Conservation (phyloP, 2,329 filamentous ascomycete genomes). For the Dothiorella sarmentorum region DNA sequence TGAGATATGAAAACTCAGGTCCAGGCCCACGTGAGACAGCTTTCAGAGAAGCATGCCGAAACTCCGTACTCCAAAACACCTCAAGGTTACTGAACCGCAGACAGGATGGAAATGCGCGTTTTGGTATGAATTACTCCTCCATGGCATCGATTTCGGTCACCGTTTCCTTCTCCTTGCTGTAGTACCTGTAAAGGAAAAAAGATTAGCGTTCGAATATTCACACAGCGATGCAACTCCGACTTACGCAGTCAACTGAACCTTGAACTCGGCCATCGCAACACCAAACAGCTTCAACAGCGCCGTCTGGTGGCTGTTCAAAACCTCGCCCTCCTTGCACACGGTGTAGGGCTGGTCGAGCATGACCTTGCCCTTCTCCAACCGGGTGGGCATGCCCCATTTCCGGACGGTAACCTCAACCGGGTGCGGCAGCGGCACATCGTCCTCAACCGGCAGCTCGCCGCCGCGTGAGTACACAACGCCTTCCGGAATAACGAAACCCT, state of each 20-base stretch:
- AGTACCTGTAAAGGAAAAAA: slow-evolving; percentile 52
- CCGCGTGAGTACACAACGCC: slow-evolving; percentile 77
- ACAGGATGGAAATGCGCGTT: neutral
- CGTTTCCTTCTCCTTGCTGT: slow-evolving; percentile 57
- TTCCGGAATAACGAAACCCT: slow-evolving; percentile 74
- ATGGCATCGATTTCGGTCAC: slow-evolving; percentile 56
- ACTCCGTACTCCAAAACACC: slow-evolving; percentile 15
- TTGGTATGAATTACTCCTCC: slow-evolving; percentile 36
- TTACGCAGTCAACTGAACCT: slow-evolving; percentile 71
- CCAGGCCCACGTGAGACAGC: neutral
- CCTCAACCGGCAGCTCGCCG: slow-evolving; percentile 72
- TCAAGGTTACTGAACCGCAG: neutral
- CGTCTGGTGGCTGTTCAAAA: slow-evolving; percentile 86
- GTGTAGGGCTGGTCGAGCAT: slow-evolving; percentile 69
- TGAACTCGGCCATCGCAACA: slow-evolving; percentile 86
- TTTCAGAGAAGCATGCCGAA: neutral
- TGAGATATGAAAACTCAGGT: neutral
- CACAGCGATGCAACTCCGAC: slow-evolving; percentile 45
- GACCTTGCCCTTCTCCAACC: slow-evolving; percentile 84
- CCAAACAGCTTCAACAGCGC: slow-evolving; percentile 91
- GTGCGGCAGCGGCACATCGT: slow-evolving; percentile 85
- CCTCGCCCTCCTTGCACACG: slow-evolving; percentile 81
- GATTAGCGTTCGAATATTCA: slow-evolving; percentile 39
- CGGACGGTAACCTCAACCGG: slow-evolving; percentile 86
- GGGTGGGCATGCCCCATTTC: slow-evolving; percentile 83